A percentile compares a stretch with the other conserved stretches of the same genome.
phyloP scores from a whole-genome alignment of 331 rosid genomes.

The Cucumis variabilis region DNA sequence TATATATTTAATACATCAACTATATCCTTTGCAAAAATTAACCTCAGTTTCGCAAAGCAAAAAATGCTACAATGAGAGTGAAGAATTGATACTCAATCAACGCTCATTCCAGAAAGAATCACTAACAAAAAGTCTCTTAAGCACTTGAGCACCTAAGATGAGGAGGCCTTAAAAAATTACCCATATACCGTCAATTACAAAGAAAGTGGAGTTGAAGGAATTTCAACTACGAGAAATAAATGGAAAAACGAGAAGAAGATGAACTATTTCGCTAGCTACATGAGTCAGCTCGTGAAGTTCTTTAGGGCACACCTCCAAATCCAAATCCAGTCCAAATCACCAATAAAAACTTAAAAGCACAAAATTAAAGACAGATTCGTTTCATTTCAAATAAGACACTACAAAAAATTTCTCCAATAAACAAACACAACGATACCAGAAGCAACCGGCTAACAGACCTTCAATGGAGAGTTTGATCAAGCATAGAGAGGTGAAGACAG shows the following conservation, averaged over 20 bases:
- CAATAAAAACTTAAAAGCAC: neutral
- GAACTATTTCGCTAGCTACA: neutral
- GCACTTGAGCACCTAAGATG: neutral
- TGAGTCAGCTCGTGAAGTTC: neutral
- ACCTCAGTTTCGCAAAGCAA: neutral
- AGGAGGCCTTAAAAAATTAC: neutral
- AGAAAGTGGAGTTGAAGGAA: neutral
- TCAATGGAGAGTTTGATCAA: slow-evolving; percentile 13
- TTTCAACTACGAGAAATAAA: neutral
- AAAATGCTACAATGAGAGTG: slow-evolving; percentile 1
- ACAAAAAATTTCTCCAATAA: slow-evolving; percentile 6
- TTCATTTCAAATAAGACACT: neutral
- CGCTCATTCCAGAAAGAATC: neutral
- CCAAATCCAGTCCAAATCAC: neutral
- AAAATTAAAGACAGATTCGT: neutral
- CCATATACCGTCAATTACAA: neutral
- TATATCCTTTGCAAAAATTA: neutral
- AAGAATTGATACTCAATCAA: neutral
- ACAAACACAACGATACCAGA: neutral
- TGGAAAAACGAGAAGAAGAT: slow-evolving; percentile 2
- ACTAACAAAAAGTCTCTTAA: neutral
- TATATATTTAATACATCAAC: neutral
- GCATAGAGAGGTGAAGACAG: slow-evolving; percentile 7
- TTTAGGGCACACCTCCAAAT: neutral
- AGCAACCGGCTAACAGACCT: slow-evolving; percentile 17